Conservation (phyloP, 2,329 filamentous ascomycete genomes). For the Venturia asperata region DNA sequence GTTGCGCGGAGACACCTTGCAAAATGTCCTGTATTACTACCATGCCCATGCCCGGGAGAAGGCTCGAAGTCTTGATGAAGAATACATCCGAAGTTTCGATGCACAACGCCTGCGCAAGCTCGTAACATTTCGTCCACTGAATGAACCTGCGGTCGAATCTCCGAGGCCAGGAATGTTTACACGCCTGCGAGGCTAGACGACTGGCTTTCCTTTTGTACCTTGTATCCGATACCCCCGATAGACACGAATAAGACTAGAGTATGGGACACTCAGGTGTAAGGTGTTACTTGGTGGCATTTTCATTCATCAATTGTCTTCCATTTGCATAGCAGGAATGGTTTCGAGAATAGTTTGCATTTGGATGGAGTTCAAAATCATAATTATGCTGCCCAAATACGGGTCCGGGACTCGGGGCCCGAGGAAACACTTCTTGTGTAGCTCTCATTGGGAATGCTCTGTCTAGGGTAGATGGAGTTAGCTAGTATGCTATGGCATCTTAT, state of each 20-base stretch:
- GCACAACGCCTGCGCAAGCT: slow-evolving; percentile 36
- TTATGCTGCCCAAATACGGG: background rate
- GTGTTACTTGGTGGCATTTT: background rate
- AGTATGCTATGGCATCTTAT: slow-evolving; percentile 1
- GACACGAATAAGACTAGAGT: background rate
- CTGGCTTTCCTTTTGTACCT: background rate
- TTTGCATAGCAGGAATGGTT: slow-evolving; percentile 8
- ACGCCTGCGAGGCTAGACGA: slow-evolving; percentile 3
- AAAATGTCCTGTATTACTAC: slow-evolving; percentile 66
- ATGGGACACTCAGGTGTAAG: background rate
- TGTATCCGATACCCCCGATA: slow-evolving; percentile 2
- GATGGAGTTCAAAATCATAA: slow-evolving; percentile 4
- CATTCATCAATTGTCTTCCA: background rate
- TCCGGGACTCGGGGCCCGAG: background rate
- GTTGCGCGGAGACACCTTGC: slow-evolving; percentile 55
- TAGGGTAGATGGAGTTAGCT: slow-evolving; percentile 8
- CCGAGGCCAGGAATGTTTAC: background rate
- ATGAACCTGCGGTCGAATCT: slow-evolving; percentile 12
- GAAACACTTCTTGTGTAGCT: slow-evolving; percentile 1
- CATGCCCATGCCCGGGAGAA: slow-evolving; percentile 50
- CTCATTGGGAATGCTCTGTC: slow-evolving; percentile 7
- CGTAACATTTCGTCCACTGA: slow-evolving; percentile 24
- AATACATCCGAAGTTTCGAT: slow-evolving; percentile 41
- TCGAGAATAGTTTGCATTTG: background rate
- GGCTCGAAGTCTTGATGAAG: slow-evolving; percentile 41